These are phyloP conservation scores for Solanum lignicaule DNA, from an alignment of 257 asterid species.

Conservation along the genomic window DNA sequence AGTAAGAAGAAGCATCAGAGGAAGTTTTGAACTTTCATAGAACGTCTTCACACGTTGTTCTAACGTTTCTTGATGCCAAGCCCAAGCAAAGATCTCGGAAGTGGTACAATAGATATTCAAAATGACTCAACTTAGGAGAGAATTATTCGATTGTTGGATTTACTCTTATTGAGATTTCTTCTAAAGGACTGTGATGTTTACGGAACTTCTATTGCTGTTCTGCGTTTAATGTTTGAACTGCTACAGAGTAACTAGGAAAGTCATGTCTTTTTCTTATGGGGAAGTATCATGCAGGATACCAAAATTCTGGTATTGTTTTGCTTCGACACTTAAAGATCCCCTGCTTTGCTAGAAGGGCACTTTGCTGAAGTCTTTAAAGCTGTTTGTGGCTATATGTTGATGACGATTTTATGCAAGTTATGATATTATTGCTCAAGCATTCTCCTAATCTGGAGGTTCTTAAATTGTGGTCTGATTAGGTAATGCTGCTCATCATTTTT, in stretches of 20 bases:
- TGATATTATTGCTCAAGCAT: not conserved
- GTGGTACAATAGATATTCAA: not conserved
- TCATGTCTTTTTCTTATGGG: not conserved
- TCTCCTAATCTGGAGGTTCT: not conserved
- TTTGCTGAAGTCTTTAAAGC: not conserved
- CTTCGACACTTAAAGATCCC: not conserved
- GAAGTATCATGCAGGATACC: not conserved
- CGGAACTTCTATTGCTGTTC: not conserved
- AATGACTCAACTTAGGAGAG: not conserved
- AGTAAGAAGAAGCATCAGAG: not conserved
- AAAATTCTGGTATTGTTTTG: not conserved
- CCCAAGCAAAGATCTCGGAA: not conserved
- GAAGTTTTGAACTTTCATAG: not conserved
- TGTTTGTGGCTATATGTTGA: not conserved
- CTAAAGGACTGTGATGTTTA: not conserved
- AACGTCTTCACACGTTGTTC: not conserved
- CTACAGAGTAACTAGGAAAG: not conserved
- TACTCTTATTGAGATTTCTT: not conserved
- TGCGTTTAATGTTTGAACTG: not conserved
- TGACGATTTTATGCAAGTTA: not conserved
- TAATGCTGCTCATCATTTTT: not conserved
- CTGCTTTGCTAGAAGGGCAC: not conserved
- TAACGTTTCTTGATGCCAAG: not conserved
- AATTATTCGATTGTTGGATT: not conserved
- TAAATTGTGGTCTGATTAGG: not conserved